Conservation (phyloP, 208 protist species). For the Leishmania braziliensis region DNA sequence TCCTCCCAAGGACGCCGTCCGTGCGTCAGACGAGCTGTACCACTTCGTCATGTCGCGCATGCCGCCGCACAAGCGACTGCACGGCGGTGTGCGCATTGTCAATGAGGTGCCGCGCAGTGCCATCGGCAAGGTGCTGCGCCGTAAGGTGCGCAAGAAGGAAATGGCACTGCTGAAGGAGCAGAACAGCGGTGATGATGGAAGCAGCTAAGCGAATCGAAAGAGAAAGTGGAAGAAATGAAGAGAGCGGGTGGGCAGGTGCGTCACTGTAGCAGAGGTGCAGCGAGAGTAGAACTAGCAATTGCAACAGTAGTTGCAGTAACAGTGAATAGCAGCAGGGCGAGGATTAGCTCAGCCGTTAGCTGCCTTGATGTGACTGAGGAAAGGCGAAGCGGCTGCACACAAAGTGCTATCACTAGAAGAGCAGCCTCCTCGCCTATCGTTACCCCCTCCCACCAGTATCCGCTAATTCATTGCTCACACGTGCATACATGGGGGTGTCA, state of each 20-base stretch:
- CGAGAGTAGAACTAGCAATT: background rate
- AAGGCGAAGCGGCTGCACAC: background rate
- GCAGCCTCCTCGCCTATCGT: background rate
- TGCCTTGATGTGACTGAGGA: background rate
- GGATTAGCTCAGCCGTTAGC: background rate
- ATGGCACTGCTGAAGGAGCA: slow-evolving; percentile 40
- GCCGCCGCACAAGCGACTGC: slow-evolving; percentile 73
- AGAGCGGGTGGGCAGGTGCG: background rate
- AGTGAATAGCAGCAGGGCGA: background rate
- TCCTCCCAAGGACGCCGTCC: slow-evolving; percentile 35
- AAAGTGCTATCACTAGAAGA: background rate
- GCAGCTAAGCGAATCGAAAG: background rate
- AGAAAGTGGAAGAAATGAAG: background rate
- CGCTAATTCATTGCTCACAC: background rate
- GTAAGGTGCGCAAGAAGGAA: slow-evolving; percentile 42
- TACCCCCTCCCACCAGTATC: background rate
- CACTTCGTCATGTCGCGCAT: slow-evolving; percentile 40
- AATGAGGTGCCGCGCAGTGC: slow-evolving; percentile 53
- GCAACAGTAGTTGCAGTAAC: background rate
- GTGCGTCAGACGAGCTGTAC: slow-evolving; percentile 48
- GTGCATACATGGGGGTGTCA: background rate
- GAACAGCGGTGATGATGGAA: background rate
- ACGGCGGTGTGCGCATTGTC: slow-evolving; percentile 71
- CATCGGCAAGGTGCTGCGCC: slow-evolving; percentile 83
- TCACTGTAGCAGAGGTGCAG: background rate